Evolutionary conservation across 1,284 basidiomycete genomes (phyloP), one percentile per base, ranked within the genome.

Genomic region (Malassezia vespertilionis): DNA sequence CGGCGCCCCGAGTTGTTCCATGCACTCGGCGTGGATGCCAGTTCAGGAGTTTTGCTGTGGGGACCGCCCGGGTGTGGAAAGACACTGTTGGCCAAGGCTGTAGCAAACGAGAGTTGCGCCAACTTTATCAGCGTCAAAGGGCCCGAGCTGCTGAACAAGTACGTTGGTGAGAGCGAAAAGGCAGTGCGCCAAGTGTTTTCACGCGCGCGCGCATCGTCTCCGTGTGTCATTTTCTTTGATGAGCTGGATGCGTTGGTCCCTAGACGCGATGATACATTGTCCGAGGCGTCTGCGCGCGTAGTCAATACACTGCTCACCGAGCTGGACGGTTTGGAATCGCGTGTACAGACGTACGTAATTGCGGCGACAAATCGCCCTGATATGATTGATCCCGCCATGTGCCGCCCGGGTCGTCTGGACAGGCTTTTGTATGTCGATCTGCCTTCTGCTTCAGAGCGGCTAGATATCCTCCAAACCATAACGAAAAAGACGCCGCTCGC

Each of bases 311-410:
- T 97, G 7, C 77, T 96, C 2, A 95, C 91, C 1, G 91, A 96
- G 72, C 80, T 96, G 21, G 91, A 96, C 64, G 91, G 91, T 0
- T 81, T 96, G 26, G 87, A 93, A 58, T 76, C 82, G 0, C 80
- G 90, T 14, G 64, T 61, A 12, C 51, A 89, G 86, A 90, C 96
- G 43, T 95, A 91, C 66, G 89, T 96, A 21, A 89, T 96, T 56
- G 91, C 84, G 0, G 91, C 91, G 1, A 97, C 91, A 4, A 96
- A 97, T 73, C 77, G 91, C n/a, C 91, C 91, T 0, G 91, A 96
- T 74, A 95, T 96, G 81, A 89, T 96, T 56, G 91, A 96, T 68
- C 91, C 91, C 0, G 91, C 91, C 4, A 95, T 96, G 90, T 87
- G 89, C 46, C 83, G 90, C 14, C 91, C 91, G 0, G 91, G 91